Base-by-base conservation (phyloP, 345 rosid species). In the Reutealis trisperma region DNA sequence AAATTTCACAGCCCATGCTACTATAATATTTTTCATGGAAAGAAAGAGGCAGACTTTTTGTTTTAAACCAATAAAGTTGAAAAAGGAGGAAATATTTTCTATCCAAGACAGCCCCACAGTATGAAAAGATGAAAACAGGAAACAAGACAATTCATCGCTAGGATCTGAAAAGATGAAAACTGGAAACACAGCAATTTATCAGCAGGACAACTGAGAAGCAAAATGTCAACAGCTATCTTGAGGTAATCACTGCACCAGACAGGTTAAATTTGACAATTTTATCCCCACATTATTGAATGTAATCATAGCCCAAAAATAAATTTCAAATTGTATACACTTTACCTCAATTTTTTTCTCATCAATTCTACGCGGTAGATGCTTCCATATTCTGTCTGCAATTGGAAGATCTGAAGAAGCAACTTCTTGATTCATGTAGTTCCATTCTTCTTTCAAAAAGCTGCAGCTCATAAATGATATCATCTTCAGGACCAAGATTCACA, bases 381-480 rank as follows among this genome's bases (percentile, higher is more conserved):
- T 84, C 97, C 97, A 91, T 73, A 90, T 77, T 61, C 75, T 85
- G 22, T 86, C 91, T 24, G 91, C 79, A 70, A 96, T 82, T 42
- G 91, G 91, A 77, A 84, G 76, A 85, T 90, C 88, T 16, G 76
- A 77, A 64, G 86, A 86, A 86, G 87, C 73, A 71, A 60, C 87
- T 69, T 80, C 85, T 86, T 81, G 86, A 60, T 80, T 84, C 85
- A 92, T 62, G 81, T 83, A 88, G 52, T 84, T 84, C 98, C 99
- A 93, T 87, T 96, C 98, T 76, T 90, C 91, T 79, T 52, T 85
- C 77, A 96, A 77, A 87, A 72, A 93, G 42, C 99, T 96, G 86
- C 70, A 80, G 32, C 8, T 44, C 70, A 63, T 9, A 73, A 69
- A n/a, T n/a, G 32, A 16, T 19, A 69, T 32, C 52, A 58, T 58